Conservation (phyloP, 2,329 filamentous ascomycete genomes). For the Botryosphaeria dothidea region DNA sequence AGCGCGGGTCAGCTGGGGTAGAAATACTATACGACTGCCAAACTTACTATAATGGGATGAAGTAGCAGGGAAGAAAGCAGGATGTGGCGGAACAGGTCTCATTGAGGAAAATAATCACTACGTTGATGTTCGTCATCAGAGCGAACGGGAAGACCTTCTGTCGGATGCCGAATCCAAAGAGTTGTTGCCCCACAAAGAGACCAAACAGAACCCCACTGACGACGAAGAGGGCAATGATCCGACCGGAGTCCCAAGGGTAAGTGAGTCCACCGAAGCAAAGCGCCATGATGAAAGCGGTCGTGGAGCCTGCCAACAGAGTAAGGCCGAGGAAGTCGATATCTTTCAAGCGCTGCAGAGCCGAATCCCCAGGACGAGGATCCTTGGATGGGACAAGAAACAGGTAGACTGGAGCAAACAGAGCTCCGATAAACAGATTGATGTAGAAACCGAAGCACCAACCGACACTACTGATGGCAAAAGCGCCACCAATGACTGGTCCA, state of each 20-base stretch:
- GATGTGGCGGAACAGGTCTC: neutral
- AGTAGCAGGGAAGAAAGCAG: slow-evolving; percentile 38
- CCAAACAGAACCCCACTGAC: slow-evolving; percentile 45
- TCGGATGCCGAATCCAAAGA: neutral
- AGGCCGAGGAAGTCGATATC: neutral
- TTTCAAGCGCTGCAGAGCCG: neutral
- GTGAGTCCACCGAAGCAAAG: slow-evolving; percentile 53
- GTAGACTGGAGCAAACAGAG: neutral
- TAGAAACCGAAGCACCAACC: slow-evolving; percentile 46
- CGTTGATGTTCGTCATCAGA: neutral
- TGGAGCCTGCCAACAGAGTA: slow-evolving; percentile 44
- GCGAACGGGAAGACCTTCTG: slow-evolving; percentile 1
- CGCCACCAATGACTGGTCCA: slow-evolving; percentile 42
- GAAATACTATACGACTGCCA: neutral
- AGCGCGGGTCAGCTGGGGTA: neutral
- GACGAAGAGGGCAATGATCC: slow-evolving; percentile 49
- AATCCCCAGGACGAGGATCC: slow-evolving; percentile 11
- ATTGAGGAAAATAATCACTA: neutral
- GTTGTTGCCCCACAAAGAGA: slow-evolving; percentile 35
- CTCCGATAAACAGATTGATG: slow-evolving; percentile 10
- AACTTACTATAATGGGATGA: slow-evolving; percentile 30
- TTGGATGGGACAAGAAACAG: neutral
- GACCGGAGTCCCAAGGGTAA: slow-evolving; percentile 49
- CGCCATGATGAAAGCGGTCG: slow-evolving; percentile 47
- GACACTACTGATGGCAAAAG: slow-evolving; percentile 29